These are phyloP conservation scores for Syzygium grande DNA, from an alignment of 345 rosid species.

Conservation along the genomic window DNA sequence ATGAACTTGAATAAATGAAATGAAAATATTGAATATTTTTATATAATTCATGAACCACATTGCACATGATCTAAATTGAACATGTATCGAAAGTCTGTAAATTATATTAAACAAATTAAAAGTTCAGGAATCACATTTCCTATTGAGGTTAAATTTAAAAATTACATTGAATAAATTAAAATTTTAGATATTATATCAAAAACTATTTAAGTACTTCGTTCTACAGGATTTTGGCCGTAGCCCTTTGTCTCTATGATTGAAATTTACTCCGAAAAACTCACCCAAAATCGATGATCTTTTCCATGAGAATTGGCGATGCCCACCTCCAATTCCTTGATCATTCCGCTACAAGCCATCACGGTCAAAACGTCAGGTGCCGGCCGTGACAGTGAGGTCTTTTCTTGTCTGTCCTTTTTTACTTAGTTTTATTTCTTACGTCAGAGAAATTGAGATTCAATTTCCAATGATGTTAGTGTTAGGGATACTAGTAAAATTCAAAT, in stretches of 20 bases:
- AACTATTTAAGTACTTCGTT: too few species aligned
- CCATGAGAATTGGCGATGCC: not conserved
- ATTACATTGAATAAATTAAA: too few species aligned
- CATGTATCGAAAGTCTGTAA: not conserved
- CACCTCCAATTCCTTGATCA: not conserved
- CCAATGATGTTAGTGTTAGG: not conserved
- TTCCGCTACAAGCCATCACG: not conserved
- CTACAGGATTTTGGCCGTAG: not conserved
- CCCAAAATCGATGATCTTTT: not conserved
- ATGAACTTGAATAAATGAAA: too few species aligned
- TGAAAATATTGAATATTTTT: too few species aligned
- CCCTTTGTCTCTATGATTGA: not conserved
- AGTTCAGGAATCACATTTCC: accelerated
- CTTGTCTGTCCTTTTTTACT: not conserved
- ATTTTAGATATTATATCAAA: too few species aligned
- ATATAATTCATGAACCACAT: not conserved
- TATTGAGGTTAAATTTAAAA: too few species aligned
- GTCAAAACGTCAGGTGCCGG: not conserved
- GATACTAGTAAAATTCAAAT: not conserved
- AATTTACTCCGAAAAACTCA: not conserved
- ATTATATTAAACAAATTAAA: not conserved
- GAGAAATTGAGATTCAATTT: not conserved
- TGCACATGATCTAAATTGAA: not conserved
- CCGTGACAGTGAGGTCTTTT: not conserved
- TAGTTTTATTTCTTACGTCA: not conserved